A percentile compares a stretch with the other conserved stretches of the same genome.
phyloP scores from a whole-genome alignment of 345 rosid genomes.

The Reutealis trisperma region DNA sequence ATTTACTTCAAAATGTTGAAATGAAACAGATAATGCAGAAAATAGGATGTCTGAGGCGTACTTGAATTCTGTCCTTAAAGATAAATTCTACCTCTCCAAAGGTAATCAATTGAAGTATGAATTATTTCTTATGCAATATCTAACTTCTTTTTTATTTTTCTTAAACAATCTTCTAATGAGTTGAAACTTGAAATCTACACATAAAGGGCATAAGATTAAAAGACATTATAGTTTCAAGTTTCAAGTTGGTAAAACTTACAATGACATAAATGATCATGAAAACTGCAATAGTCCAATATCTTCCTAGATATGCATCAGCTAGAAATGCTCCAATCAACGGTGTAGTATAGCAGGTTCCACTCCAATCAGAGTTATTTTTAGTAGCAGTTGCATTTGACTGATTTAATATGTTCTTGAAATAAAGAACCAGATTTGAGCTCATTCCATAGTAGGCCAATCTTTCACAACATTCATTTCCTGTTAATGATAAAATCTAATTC shows the following conservation, averaged over 20 bases:
- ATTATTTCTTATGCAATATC: too few species aligned
- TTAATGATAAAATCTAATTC: background rate
- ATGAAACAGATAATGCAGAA: too few species aligned
- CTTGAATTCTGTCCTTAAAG: too few species aligned
- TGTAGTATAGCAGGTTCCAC: conserved; percentile 81
- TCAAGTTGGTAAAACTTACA: conserved; percentile 37
- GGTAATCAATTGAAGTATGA: too few species aligned
- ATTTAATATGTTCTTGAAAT: conserved; percentile 50
- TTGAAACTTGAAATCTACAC: background rate
- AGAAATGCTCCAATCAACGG: conserved; percentile 89
- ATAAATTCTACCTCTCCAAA: too few species aligned
- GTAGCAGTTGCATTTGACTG: conserved; percentile 57
- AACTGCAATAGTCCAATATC: conserved; percentile 80
- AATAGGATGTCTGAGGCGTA: too few species aligned
- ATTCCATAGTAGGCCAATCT: conserved; percentile 83
- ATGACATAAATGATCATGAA: conserved; percentile 63
- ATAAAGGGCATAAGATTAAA: too few species aligned
- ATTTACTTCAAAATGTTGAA: too few species aligned
- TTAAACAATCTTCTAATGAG: too few species aligned
- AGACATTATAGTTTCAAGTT: too few species aligned
- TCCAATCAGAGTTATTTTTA: conserved; percentile 63
- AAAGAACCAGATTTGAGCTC: conserved; percentile 73
- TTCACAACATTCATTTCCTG: conserved; percentile 68
- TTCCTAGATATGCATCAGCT: conserved; percentile 82
- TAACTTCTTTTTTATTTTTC: too few species aligned